Base-by-base conservation (phyloP, 2,329 filamentous ascomycete genomes). In the Ceratocystiopsis brevicomis region DNA sequence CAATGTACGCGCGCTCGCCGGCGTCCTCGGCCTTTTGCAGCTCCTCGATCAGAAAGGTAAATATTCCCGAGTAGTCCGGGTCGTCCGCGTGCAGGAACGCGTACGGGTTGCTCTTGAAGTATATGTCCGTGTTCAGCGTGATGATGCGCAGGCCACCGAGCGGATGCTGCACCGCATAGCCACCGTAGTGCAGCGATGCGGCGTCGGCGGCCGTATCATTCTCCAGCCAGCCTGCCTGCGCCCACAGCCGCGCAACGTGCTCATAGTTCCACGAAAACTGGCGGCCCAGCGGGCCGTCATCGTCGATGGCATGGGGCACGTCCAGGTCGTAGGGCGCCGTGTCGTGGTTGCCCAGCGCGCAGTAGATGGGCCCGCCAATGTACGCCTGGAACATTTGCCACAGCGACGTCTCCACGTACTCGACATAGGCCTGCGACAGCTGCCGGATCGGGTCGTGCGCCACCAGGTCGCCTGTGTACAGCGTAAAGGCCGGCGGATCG, bases 401-500 rank as follows among this genome's bases (percentile, higher is more conserved):
- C 34, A 74, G 55, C 40, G 64, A 64, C 1, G 60, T 60, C 54
- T 75, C 69, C 1, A 66, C 60, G 48, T 73, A 71, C 49, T 71
- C 63, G 12, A 66, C 59, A 45, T 72, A 74, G 2, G 59, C 62
- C 33, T 61, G 60, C 13, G 69, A 73, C 15, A 68, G 59, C 53
- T 73, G 59, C 37, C 61, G 60, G 45, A 69, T 61, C 0, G 63
- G 53, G 41, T 74, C 71, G 52, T 75, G 71, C 5, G 69, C 67
- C 11, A 74, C 60, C 25, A 76, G 62, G 47, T 76, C 72, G 6
- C 73, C 73, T 0, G 72, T 76, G 55, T 73, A 76, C 41, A 76
- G 61, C n/a, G 64, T 59, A 46, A 76, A 72, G 2, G 64, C 71
- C 11, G 71, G 59, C 6, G 65, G 61, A 5, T 62, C 52, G 3